phyloP scores from a whole-genome alignment of 208 protist species.

The Trypanosoma caninum region DNA sequence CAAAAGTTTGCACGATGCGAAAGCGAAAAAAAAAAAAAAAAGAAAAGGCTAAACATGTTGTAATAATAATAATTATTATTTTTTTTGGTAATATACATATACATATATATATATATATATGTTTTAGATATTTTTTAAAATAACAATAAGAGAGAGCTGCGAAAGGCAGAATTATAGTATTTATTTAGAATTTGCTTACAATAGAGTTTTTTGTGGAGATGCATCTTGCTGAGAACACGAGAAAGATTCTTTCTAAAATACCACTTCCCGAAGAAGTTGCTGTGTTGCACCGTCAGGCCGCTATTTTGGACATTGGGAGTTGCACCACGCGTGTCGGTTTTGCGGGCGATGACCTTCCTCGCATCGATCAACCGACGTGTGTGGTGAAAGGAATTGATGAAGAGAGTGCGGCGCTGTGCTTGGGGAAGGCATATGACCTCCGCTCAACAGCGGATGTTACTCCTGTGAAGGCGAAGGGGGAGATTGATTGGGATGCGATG shows the following conservation, averaged over 20 bases:
- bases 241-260: constrained; percentile 79
- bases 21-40: constrained; percentile 8
- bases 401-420: neutral
- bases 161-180: too few relatives aligned
- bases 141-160: too few relatives aligned
- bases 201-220: constrained; percentile 33
- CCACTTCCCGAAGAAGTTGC: constrained; percentile 87
- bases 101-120: too few relatives aligned
- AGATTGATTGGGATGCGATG: constrained; percentile 87
- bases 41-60: too few relatives aligned
- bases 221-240: constrained; percentile 86
- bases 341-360: constrained; percentile 80
- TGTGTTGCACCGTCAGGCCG: constrained; percentile 67
- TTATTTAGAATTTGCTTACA: too few relatives aligned
- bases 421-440: constrained; percentile 49
- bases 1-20: neutral
- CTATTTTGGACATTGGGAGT: constrained; percentile 84
- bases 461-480: constrained; percentile 59
- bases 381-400: constrained; percentile 26
- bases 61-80: too few relatives aligned
- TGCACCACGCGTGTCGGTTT: constrained; percentile 83
- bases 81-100: too few relatives aligned
- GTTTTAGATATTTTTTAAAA: too few relatives aligned
- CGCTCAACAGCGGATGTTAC: constrained; percentile 23
- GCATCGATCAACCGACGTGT: constrained; percentile 70